Evolutionary conservation across 208 protist species (phyloP), one percentile per base, ranked within the genome.

Genomic region (Novymonas esmeraldas): DNA sequence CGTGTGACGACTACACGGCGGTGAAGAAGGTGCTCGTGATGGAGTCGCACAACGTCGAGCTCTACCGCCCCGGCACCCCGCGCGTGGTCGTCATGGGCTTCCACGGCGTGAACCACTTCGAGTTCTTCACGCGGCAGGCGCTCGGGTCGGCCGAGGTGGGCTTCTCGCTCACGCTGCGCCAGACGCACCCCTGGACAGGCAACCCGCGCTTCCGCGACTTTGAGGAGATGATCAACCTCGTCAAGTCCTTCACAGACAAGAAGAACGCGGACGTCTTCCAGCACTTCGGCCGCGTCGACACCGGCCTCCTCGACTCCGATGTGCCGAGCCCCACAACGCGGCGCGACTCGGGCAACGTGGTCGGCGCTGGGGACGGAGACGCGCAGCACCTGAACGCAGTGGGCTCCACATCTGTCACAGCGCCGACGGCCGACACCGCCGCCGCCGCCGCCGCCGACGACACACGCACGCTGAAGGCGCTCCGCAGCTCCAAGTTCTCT

Each of bases 131-230:
- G 13, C 76, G 71, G 16, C 91, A 96, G 73, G 58, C 64, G 34
- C 65, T 96, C 52, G 84, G 84, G 13, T 74, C 71, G 33, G 36
- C 51, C 2, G 76, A 89, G 16, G 80, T 95, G 6, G 81, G 76
- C 64, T 95, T 91, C 64, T 71, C 76, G 24, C 63, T 95, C 26
- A 84, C 70, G n/a, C 78, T 96, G 31, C 67, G 68, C 41, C 91
- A 96, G 80, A 83, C 79, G 3, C 79, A 90, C 69, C 91, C 91
- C 22, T 96, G 91, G 89, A 96, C 91, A 10, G 91, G 91, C 31
- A 96, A 94, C 64, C 91, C 91, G 44, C 83, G 86, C 51, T 92
- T 94, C 50, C 76, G 78, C 34, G 91, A 96, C 62, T 94, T 96
- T 76, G 86, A 93, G 64, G 88, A 94, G 63, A 82, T 96, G 63